A percentile compares a stretch with the other conserved stretches of the same genome.
These are phyloP conservation scores for Corniculantispora saksenae DNA, from an alignment of 2,329 filamentous ascomycete genomes.

Conservation along the genomic window DNA sequence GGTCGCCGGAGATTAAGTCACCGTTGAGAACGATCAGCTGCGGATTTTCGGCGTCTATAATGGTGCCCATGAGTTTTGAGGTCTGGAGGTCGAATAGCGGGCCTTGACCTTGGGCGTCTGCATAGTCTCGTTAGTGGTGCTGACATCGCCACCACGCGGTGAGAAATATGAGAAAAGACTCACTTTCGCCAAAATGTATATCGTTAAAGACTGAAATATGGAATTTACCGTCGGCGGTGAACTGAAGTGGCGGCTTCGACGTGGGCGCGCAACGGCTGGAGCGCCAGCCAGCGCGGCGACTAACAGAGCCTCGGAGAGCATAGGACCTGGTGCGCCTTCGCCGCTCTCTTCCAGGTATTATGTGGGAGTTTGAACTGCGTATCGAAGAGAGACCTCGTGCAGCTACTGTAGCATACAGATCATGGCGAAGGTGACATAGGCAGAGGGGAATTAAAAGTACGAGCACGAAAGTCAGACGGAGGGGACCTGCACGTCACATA, in stretches of 20 bases:
- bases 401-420: not conserved
- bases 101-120: slow-evolving; percentile 38
- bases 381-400: too few relatives aligned
- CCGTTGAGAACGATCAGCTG: slow-evolving; percentile 59
- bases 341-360: not conserved
- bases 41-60: slow-evolving; percentile 58
- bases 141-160: not conserved
- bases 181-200: slow-evolving; percentile 70
- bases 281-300: not conserved
- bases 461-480: not conserved
- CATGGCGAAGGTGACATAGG: not conserved
- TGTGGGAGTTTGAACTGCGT: not conserved
- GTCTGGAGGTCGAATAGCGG: slow-evolving; percentile 59
- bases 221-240: slow-evolving; percentile 48
- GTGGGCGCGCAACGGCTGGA: not conserved
- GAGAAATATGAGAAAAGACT: slow-evolving; percentile 21
- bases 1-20: slow-evolving; percentile 18
- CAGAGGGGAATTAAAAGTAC: too few relatives aligned
- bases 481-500: not conserved
- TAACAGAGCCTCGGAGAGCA: slow-evolving; percentile 2
- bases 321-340: not conserved
- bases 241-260: slow-evolving; percentile 24
- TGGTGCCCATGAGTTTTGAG: slow-evolving; percentile 54
- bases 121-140: not conserved
- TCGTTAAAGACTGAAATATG: slow-evolving; percentile 66